phyloP scores from a whole-genome alignment of 1,139 yeast genomes.

The Scheffersomyces titani region DNA sequence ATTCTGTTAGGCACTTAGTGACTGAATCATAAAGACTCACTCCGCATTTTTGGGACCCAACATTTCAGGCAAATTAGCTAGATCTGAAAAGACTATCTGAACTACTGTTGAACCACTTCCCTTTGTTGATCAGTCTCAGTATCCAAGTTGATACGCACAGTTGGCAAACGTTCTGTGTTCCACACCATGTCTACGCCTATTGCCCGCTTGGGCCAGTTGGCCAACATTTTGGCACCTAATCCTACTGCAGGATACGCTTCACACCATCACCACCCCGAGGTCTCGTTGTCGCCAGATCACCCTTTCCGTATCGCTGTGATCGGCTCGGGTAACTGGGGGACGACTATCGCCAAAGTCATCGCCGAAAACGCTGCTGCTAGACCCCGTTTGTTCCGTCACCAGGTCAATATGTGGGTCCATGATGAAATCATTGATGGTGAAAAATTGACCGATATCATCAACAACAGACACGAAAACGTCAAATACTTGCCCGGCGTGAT shows the following conservation, averaged over 20 bases:
- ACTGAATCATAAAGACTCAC: constrained; percentile 1
- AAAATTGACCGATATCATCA: constrained; percentile 47
- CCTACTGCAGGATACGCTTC: constrained; percentile 16
- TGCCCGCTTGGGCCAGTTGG: constrained; percentile 45
- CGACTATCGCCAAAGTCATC: constrained; percentile 48
- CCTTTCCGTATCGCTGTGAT: constrained; percentile 45
- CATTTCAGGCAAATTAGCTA: not conserved
- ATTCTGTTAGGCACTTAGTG: not conserved
- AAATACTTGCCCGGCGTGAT: constrained; percentile 47
- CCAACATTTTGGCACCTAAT: constrained; percentile 34
- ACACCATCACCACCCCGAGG: constrained; percentile 8
- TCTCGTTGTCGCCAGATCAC: constrained; percentile 22
- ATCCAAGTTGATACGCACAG: not conserved
- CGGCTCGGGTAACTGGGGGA: constrained; percentile 55
- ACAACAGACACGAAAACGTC: constrained; percentile 46
- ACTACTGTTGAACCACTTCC: not conserved
- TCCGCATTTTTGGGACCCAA: not conserved
- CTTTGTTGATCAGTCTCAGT: not conserved
- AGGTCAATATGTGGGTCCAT: constrained; percentile 51
- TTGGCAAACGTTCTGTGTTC: not conserved
- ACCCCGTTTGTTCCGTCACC: constrained; percentile 39
- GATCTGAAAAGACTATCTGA: constrained; percentile 1
- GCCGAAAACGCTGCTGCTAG: constrained; percentile 46
- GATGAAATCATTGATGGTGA: constrained; percentile 45
- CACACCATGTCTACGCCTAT: constrained; percentile 6